phyloP scores from a whole-genome alignment of 2,329 filamentous ascomycete species.

The Metarhizium robertsii region DNA sequence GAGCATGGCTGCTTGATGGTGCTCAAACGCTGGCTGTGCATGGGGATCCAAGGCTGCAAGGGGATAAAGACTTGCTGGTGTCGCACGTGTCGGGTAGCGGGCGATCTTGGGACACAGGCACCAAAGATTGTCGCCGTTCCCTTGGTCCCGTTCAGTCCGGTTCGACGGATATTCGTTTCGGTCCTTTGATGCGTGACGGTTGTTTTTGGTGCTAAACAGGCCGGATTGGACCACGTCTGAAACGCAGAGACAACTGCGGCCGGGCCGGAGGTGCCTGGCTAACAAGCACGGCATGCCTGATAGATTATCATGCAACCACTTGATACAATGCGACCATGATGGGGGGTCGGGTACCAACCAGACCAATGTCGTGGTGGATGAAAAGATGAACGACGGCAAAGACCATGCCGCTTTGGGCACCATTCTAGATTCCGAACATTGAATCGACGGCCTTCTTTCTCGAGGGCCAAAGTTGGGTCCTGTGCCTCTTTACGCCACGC shows the following conservation, averaged over 20 bases:
- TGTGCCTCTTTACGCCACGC: no score
- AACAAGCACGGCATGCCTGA: no score
- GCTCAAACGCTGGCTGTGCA: not conserved
- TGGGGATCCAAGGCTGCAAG: not conserved
- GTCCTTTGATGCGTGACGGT: not conserved
- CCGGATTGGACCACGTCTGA: not conserved
- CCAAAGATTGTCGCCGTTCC: not conserved
- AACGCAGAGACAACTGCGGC: not conserved
- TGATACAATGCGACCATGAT: no score
- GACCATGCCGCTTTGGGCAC: not conserved
- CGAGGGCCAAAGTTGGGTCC: no score
- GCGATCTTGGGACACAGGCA: not conserved
- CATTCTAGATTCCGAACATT: not conserved
- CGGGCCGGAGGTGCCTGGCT: not conserved
- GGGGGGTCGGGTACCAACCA: no score
- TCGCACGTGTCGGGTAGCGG: not conserved
- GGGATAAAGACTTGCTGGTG: not conserved
- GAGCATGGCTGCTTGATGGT: not conserved
- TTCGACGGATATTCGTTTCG: no score
- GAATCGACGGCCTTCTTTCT: no score
- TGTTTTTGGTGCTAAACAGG: not conserved
- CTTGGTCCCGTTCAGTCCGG: not conserved
- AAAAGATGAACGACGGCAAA: not conserved
- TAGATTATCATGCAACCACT: no score
- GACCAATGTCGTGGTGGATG: no score